These are phyloP conservation scores for Fusarium secorum DNA, from an alignment of 2,329 filamentous ascomycete genomes.

Conservation along the genomic window DNA sequence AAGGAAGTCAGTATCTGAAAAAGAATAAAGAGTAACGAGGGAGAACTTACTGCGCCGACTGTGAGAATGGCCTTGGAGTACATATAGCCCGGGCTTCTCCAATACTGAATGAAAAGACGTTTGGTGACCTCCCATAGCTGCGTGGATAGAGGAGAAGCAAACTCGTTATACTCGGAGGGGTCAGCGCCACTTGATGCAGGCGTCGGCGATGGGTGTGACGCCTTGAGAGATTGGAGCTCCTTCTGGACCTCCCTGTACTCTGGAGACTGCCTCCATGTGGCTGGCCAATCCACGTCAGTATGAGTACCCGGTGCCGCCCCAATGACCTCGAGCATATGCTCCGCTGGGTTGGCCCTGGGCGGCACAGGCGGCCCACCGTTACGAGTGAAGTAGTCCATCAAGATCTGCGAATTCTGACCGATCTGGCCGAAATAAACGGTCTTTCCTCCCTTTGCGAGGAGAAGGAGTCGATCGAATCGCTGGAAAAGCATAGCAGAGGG, in stretches of 20 bases:
- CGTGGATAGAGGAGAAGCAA: conserved; percentile 40
- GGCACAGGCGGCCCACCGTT: conserved; percentile 65
- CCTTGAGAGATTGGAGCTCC: conserved; percentile 43
- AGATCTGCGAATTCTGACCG: conserved; percentile 60
- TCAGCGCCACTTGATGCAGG: neutral
- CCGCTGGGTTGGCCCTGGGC: conserved; percentile 68
- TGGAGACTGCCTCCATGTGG: conserved; percentile 47
- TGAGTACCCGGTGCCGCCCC: conserved; percentile 58
- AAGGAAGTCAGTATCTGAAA: rapidly evolving
- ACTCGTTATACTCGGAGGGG: conserved; percentile 38
- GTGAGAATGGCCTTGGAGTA: conserved; percentile 58
- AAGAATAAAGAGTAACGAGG: rapidly evolving
- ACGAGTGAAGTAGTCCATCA: conserved; percentile 67
- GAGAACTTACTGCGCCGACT: conserved; percentile 41
- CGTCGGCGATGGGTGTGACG: neutral
- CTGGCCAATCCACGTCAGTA: conserved; percentile 49
- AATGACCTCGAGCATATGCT: conserved; percentile 67
- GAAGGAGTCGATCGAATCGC: conserved; percentile 32
- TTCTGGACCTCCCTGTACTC: conserved; percentile 45
- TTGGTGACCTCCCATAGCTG: conserved; percentile 49
- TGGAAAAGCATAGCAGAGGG: conserved; percentile 55
- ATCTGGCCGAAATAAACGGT: conserved; percentile 75
- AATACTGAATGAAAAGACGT: conserved; percentile 45
- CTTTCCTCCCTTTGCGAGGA: conserved; percentile 32
- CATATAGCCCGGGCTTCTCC: conserved; percentile 63